Base-by-base conservation (phyloP, 495 filamentous ascomycete genomes). In the Hypomontagnella monticulosa region DNA sequence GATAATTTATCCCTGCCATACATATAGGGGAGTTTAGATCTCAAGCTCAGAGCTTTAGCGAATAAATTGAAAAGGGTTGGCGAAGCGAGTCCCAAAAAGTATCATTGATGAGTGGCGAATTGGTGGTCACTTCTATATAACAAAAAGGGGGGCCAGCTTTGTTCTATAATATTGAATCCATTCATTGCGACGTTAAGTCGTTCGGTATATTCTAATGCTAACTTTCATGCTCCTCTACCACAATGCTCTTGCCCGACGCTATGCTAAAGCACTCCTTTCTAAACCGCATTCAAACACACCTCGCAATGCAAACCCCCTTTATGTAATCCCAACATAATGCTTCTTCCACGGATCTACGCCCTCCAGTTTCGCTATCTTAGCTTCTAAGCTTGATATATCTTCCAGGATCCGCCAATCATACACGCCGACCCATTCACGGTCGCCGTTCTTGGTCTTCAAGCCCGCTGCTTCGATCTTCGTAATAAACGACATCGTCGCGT, bases 401-500 rank as follows among this genome's bases (percentile, higher is more conserved):
- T 84, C 78, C 7, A 85, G 53, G 1, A 82, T 71, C 11, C 79
- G 67, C 83, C 83, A 85, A 61, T 85, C 82, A 46, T 78, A 85
- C 0, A 83, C 72, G 1, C 70, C 62, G 0, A 83, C 71, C 68
- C 76, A 79, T 52, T 76, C 74, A 23, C 75, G 71, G 19, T 71
- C 70, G 8, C 77, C 74, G 4, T 71, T 74, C 27, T 51, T 66
- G 16, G 60, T 71, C 61, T 43, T 76, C n/a, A 81, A 56, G 18
- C 66, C 62, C 0, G 73, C 71, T 3, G 62, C 73, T 42, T 70
- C 71, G 30, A 84, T 74, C 5, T 49, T 54, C 12, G 62, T 52
- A 18, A 82, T 55, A 40, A 85, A 80, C 0, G 70, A 71, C 6
- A 59, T 44, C 0, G 82, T 83, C 1, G 77, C 75, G 20, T 78